Evolutionary conservation across 2,329 filamentous ascomycete species (phyloP).

Genomic region (Fusarium sp.): DNA sequence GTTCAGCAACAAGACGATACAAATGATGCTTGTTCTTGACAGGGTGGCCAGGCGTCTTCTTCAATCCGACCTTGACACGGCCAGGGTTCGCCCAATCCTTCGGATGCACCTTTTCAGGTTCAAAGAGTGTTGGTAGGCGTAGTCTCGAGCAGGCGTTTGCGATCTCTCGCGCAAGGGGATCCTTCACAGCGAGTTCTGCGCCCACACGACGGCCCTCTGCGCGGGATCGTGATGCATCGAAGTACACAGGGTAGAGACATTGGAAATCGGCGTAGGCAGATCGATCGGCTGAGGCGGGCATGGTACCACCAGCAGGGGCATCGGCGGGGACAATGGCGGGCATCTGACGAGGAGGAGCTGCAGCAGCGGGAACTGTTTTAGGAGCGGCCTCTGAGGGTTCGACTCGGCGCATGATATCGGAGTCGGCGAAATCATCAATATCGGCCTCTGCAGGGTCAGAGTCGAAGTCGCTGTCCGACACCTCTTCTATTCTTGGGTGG

Average conservation of each 20-base stretch:
- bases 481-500: conserved; percentile 90
- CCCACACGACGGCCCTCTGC: conserved; percentile 85
- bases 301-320: conserved; percentile 44
- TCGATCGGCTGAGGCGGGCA: conserved; percentile 57
- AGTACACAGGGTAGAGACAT: conserved; percentile 95
- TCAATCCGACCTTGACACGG: conserved; percentile 81
- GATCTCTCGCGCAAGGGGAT: conserved; percentile 90
- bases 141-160: conserved; percentile 83
- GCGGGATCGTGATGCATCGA: conserved; percentile 79
- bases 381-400: conserved; percentile 42
- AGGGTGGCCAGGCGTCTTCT: conserved; percentile 38
- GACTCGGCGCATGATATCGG: conserved; percentile 65
- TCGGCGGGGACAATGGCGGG: conserved; percentile 43
- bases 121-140: conserved; percentile 79
- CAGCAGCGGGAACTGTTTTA: conserved; percentile 39
- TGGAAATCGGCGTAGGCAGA: conserved; percentile 78
- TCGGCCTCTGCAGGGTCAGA: conserved; percentile 91
- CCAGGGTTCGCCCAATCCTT: conserved; percentile 99
- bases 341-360: conserved; percentile 45
- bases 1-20: conserved; percentile 80
- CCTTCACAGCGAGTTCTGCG: conserved; percentile 76
- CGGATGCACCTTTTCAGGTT: conserved; percentile 91
- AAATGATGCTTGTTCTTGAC: conserved; percentile 87
- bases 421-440: conserved; percentile 72
- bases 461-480: conserved; percentile 81